Evolutionary conservation across 2,329 filamentous ascomycete species (phyloP).

Genomic region (Boeremia exigua): DNA sequence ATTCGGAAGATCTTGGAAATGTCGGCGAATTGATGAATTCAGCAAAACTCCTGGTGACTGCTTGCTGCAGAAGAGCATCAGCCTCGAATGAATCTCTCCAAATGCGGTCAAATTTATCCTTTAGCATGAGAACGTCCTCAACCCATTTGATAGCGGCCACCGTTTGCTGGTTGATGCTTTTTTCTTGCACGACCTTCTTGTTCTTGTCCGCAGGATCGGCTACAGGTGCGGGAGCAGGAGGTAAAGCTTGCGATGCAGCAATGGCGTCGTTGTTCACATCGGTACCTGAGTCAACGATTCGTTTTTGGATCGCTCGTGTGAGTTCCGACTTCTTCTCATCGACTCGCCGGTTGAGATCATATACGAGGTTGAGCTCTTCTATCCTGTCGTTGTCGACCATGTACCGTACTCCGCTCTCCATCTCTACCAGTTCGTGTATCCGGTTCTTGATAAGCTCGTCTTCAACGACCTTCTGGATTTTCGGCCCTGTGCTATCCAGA

Average conservation of each 20-base stretch:
- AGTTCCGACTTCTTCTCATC: constrained; percentile 75
- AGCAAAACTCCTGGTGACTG: constrained; percentile 84
- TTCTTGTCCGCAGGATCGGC: constrained; percentile 60
- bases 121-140: constrained; percentile 83
- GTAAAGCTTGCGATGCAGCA: constrained; percentile 63
- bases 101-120: constrained; percentile 87
- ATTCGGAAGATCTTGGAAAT: constrained; percentile 86
- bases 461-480: constrained; percentile 79
- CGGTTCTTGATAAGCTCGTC: constrained; percentile 78
- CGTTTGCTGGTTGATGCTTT: constrained; percentile 75
- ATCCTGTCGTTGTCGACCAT: constrained; percentile 92
- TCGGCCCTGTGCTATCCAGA: constrained; percentile 72
- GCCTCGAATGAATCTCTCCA: constrained; percentile 74
- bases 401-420: constrained; percentile 83
- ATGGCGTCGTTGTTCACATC: constrained; percentile 77
- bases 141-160: constrained; percentile 93
- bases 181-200: constrained; percentile 53
- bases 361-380: constrained; percentile 80
- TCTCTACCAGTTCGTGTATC: constrained; percentile 79
- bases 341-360: constrained; percentile 77
- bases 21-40: constrained; percentile 81
- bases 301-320: constrained; percentile 72
- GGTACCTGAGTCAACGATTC: constrained; percentile 78
- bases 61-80: constrained; percentile 79
- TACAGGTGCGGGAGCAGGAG: constrained; percentile 39